Evolutionary conservation across 768 basidiomycete species (phyloP).

Genomic region (Amanita rubescens): DNA sequence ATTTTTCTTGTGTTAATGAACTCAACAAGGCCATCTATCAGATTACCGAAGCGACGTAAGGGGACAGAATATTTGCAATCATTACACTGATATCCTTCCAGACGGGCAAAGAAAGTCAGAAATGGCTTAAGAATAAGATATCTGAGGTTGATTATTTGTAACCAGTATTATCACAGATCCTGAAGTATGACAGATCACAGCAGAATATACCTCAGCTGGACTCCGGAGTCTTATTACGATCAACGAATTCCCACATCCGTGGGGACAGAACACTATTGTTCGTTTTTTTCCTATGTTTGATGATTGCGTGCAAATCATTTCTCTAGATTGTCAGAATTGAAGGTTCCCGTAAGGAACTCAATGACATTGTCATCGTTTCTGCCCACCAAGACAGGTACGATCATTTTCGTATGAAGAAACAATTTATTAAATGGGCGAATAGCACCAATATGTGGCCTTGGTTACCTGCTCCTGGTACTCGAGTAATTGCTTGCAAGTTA

Average conservation of each 20-base stretch:
- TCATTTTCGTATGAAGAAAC: neutral
- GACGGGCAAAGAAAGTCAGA: conserved; percentile 72
- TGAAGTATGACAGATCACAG: conserved; percentile 45
- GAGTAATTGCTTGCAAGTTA: conserved; percentile 9
- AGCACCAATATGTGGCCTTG: conserved; percentile 79
- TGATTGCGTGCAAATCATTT: conserved; percentile 10
- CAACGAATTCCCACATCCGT: conserved; percentile 68
- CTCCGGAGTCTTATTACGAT: conserved; percentile 54
- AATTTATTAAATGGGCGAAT: conserved; percentile 4
- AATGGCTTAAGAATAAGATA: conserved; percentile 68
- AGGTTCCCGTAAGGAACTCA: conserved; percentile 56
- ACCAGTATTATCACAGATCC: conserved; percentile 5
- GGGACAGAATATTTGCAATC: conserved; percentile 11
- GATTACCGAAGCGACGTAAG: conserved; percentile 59
- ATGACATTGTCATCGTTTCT: conserved; percentile 59
- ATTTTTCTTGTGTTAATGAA: conserved; percentile 1
- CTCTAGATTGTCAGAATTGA: conserved; percentile 70
- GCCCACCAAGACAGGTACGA: conserved; percentile 79
- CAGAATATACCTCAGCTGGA: conserved; percentile 47
- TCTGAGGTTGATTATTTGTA: conserved; percentile 37
- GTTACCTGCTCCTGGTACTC: conserved; percentile 64
- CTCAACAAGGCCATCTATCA: conserved; percentile 7
- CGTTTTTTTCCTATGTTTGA: conserved; percentile 16
- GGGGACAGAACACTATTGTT: conserved; percentile 82
- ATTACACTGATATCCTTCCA: conserved; percentile 24